Conservation (phyloP, 2,329 filamentous ascomycete genomes). For the Colletotrichum trifolii region DNA sequence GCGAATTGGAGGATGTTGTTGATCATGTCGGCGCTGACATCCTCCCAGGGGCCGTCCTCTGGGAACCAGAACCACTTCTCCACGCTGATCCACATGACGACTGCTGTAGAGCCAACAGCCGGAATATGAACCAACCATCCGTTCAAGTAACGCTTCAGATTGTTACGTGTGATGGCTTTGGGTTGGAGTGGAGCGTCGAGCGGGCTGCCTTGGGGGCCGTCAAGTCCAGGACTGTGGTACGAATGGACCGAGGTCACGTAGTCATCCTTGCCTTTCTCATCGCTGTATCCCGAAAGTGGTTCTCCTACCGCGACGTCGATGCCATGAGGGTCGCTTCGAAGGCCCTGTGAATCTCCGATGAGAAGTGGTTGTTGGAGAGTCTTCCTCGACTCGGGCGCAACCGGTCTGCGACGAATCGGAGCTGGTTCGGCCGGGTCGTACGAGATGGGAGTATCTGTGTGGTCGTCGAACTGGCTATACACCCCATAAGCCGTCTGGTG, state of each 20-base stretch:
- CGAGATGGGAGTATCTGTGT: background rate
- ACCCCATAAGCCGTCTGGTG: too few species aligned
- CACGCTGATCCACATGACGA: conserved; percentile 12
- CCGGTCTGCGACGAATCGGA: background rate
- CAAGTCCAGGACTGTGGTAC: background rate
- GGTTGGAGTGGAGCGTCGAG: background rate
- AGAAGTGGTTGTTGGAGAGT: background rate
- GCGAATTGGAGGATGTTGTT: conserved; percentile 27
- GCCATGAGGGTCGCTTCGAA: background rate
- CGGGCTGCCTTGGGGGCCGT: background rate
- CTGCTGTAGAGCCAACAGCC: conserved; percentile 5
- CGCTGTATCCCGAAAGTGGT: too few species aligned
- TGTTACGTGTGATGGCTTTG: conserved; percentile 6
- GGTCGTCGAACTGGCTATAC: background rate
- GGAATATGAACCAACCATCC: conserved; percentile 27
- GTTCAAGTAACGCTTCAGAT: conserved; percentile 5
- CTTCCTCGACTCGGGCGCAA: background rate
- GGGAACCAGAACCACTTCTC: conserved; percentile 26
- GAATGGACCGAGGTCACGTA: background rate
- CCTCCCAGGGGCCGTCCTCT: background rate
- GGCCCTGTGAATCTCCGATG: background rate
- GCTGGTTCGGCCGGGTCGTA: conserved; percentile 7
- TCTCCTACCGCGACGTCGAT: background rate
- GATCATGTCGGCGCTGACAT: conserved; percentile 11
- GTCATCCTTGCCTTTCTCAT: background rate